A percentile compares a stretch with the other conserved stretches of the same genome.
Evolutionary conservation across 768 basidiomycete species (phyloP).

Genomic region (Lentinus brumalis): DNA sequence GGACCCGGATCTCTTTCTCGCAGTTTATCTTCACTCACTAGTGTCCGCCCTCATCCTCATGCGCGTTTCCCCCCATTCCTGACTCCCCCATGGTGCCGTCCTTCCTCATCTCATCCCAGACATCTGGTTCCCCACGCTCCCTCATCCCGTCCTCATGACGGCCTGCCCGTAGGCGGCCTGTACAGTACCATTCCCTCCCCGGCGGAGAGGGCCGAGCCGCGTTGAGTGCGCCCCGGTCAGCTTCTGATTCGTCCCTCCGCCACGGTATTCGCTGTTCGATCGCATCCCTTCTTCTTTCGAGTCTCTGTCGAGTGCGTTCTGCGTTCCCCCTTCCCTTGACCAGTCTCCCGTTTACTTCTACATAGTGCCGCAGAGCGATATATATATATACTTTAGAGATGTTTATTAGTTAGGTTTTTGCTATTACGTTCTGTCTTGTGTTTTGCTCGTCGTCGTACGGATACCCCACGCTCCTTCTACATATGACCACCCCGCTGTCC

Average conservation of each 20-base stretch:
- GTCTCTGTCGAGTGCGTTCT: background rate
- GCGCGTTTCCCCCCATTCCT: background rate
- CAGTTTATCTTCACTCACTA: slow-evolving; percentile 6
- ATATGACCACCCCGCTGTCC: slow-evolving; percentile 15
- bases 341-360: background rate
- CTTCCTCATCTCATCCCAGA: background rate
- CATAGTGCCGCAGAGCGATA: background rate
- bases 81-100: background rate
- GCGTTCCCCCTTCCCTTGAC: background rate
- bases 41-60: slow-evolving; percentile 1
- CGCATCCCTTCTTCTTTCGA: background rate
- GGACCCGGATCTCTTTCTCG: slow-evolving; percentile 4
- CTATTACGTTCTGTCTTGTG: slow-evolving; percentile 6
- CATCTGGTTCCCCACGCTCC: background rate
- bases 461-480: slow-evolving; percentile 24
- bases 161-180: background rate
- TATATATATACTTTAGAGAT: slow-evolving; percentile 4
- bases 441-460: slow-evolving; percentile 8
- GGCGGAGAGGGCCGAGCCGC: slow-evolving; percentile 14
- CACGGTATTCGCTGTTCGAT: background rate
- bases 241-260: slow-evolving; percentile 11
- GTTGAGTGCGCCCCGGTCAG: slow-evolving; percentile 4
- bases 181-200: slow-evolving; percentile 8
- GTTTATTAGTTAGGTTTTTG: background rate
- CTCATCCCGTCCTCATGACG: slow-evolving; percentile 1